A percentile compares a stretch with the other conserved stretches of the same genome.
These are phyloP conservation scores for Terana coerulea DNA, from an alignment of 768 basidiomycete species.

Conservation along the genomic window DNA sequence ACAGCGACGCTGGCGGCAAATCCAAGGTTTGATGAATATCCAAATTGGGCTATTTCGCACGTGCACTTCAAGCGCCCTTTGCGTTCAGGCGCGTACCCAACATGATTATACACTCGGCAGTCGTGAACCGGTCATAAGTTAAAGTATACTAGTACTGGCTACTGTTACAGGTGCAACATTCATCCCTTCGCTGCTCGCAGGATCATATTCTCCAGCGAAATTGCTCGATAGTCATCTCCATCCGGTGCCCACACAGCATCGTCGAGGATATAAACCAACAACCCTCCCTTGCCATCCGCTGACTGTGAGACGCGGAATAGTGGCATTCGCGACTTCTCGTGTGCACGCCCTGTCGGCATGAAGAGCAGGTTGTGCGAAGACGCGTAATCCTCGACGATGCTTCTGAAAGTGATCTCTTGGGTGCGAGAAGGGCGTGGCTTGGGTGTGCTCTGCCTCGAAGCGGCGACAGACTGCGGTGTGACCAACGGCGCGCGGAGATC, in stretches of 20 bases:
- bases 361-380: conserved; percentile 85
- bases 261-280: conserved; percentile 86
- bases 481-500: conserved; percentile 42
- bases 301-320: conserved; percentile 78
- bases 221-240: conserved; percentile 68
- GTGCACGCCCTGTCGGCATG: conserved; percentile 81
- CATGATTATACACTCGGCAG: too few species aligned
- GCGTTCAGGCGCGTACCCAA: too few species aligned
- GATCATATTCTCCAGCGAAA: conserved; percentile 89
- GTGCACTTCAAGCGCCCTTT: too few species aligned
- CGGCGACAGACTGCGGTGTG: conserved; percentile 23
- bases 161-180: neutral
- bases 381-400: conserved; percentile 89
- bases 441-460: conserved; percentile 32
- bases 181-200: conserved; percentile 40
- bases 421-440: conserved; percentile 46
- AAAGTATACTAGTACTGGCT: neutral
- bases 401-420: conserved; percentile 88
- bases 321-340: conserved; percentile 85
- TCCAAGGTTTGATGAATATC: conserved; percentile 1
- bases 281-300: conserved; percentile 80
- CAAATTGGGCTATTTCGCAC: neutral
- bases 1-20: conserved; percentile 3
- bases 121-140: too few species aligned
- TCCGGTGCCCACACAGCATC: conserved; percentile 89